Evolutionary conservation across 2,329 filamentous ascomycete genomes (phyloP).

Genomic region (Hypoxylon sp.): DNA sequence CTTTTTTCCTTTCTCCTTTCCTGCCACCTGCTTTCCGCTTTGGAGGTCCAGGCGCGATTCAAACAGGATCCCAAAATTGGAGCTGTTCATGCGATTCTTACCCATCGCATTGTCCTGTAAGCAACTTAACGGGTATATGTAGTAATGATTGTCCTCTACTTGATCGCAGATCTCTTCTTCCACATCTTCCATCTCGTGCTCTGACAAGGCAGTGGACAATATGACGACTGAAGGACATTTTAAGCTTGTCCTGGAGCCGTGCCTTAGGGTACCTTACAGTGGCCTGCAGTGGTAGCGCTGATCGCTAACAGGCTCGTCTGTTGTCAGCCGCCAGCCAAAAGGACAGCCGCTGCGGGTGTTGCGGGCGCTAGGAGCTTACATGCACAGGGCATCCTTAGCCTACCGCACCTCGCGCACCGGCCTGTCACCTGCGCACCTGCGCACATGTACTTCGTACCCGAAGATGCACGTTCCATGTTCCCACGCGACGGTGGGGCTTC

Average conservation of each 20-base stretch:
- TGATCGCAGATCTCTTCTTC: too few species aligned
- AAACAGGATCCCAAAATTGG: neutral
- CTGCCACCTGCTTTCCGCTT: neutral
- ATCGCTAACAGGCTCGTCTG: too few species aligned
- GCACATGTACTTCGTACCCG: too few species aligned
- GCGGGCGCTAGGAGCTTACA: conserved; percentile 2
- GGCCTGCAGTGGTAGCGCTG: too few species aligned
- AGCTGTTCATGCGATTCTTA: neutral
- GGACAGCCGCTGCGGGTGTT: too few species aligned
- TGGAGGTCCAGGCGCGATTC: neutral
- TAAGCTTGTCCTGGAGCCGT: neutral
- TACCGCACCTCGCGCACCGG: too few species aligned
- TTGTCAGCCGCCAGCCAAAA: too few species aligned
- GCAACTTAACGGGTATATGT: neutral
- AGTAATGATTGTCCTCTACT: neutral
- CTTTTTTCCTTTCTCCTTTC: conserved; percentile 4
- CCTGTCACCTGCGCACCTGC: too few species aligned
- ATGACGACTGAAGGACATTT: neutral
- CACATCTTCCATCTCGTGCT: neutral
- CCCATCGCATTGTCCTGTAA: neutral
- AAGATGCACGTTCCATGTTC: conserved; percentile 36
- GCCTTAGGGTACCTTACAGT: conserved; percentile 26
- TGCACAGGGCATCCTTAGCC: conserved; percentile 16
- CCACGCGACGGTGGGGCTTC: conserved; percentile 42
- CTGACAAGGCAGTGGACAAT: neutral